phyloP scores from a whole-genome alignment of 768 basidiomycete species.

The Dentipellis fragilis region DNA sequence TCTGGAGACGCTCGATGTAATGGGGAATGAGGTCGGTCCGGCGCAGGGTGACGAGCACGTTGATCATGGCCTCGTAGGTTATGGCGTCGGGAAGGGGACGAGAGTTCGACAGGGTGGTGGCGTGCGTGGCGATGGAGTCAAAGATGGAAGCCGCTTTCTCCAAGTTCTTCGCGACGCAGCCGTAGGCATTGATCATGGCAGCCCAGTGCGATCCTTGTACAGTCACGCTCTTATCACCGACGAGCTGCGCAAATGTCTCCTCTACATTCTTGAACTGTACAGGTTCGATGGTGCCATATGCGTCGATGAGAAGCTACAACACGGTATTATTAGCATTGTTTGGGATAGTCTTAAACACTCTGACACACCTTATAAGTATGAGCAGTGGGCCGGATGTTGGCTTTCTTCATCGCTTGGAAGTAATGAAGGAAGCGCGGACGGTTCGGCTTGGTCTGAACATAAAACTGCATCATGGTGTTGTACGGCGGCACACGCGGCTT shows the following conservation, averaged over 20 bases:
- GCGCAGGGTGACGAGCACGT: conserved; percentile 70
- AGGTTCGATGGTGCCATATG: conserved; percentile 80
- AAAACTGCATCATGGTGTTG: conserved; percentile 99
- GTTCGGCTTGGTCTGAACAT: conserved; percentile 83
- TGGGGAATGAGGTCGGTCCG: conserved; percentile 66
- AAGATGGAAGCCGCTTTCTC: conserved; percentile 70
- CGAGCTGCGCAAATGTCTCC: conserved; percentile 50
- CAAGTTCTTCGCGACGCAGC: conserved; percentile 69
- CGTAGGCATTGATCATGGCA: conserved; percentile 81
- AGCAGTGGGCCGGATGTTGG: conserved; percentile 62
- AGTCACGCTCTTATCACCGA: conserved; percentile 32
- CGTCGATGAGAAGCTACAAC: conserved; percentile 72
- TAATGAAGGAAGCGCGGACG: conserved; percentile 68
- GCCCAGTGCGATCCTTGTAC: conserved; percentile 67
- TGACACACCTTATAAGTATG: conserved; percentile 85
- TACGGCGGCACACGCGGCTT: conserved; percentile 87
- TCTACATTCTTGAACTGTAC: conserved; percentile 68
- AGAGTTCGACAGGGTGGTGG: conserved; percentile 24
- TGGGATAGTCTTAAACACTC: neutral
- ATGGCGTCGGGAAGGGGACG: conserved; percentile 63
- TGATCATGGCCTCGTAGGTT: conserved; percentile 84
- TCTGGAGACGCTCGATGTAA: conserved; percentile 53
- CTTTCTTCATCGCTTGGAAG: conserved; percentile 53
- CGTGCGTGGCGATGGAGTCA: conserved; percentile 55
- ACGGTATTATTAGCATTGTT: conserved; percentile 1